A percentile compares a stretch with the other conserved stretches of the same genome.
These are phyloP conservation scores for Kokia cookei DNA, from an alignment of 441 rosid species.

Conservation along the genomic window DNA sequence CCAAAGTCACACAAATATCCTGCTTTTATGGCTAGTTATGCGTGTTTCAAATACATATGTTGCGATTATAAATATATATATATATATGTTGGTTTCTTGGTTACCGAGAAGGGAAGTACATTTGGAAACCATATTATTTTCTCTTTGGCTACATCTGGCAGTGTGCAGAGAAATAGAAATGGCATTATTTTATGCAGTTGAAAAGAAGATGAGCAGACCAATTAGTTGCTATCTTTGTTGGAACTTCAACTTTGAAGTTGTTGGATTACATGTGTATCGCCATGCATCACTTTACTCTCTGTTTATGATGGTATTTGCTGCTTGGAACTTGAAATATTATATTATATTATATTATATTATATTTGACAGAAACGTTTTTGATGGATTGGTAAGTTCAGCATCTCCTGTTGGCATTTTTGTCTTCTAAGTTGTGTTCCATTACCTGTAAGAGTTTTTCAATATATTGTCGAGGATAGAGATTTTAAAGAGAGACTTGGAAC, in stretches of 20 bases:
- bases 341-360: background rate
- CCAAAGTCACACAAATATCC: background rate
- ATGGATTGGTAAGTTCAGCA: too few species aligned
- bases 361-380: too few species aligned
- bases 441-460: too few species aligned
- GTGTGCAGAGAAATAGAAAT: background rate
- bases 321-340: background rate
- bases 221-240: background rate
- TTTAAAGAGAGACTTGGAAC: too few species aligned
- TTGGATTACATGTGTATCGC: background rate
- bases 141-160: background rate
- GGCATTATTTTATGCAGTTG: background rate
- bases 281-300: background rate
- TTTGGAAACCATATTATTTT: background rate
- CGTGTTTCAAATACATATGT: background rate
- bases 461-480: too few species aligned
- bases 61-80: background rate
- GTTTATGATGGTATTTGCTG: background rate
- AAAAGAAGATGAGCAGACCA: background rate
- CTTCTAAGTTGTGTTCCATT: too few species aligned
- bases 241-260: background rate
- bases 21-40: background rate
- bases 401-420: too few species aligned
- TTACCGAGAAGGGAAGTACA: constrained; percentile 7
- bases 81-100: background rate